phyloP scores from a whole-genome alignment of 768 basidiomycete species.

The Dictyophora rubrovolvata region DNA sequence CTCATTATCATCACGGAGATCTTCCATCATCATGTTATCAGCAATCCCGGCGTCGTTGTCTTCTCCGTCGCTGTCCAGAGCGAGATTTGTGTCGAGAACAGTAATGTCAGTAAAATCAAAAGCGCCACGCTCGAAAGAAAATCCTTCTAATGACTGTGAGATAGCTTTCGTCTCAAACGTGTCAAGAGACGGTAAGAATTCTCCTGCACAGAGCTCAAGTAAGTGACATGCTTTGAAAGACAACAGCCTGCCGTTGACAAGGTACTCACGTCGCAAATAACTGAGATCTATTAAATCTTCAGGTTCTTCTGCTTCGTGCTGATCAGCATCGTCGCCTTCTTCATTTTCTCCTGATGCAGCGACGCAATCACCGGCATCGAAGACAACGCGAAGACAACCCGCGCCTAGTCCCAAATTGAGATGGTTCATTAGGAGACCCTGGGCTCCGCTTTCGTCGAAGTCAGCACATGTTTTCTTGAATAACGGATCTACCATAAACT shows the following conservation, averaged over 20 bases:
- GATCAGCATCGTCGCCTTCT: slow-evolving; percentile 20
- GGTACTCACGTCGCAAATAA: slow-evolving; percentile 45
- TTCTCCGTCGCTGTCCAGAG: slow-evolving; percentile 30
- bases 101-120: slow-evolving; percentile 53
- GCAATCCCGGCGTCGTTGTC: slow-evolving; percentile 31
- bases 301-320: slow-evolving; percentile 47
- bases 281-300: slow-evolving; percentile 58
- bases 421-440: slow-evolving; percentile 95
- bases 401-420: slow-evolving; percentile 71
- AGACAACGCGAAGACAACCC: slow-evolving; percentile 80
- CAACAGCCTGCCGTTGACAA: background rate
- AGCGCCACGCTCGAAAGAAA: slow-evolving; percentile 69
- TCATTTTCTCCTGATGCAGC: slow-evolving; percentile 67
- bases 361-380: slow-evolving; percentile 90
- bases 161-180: slow-evolving; percentile 61
- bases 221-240: too few species aligned
- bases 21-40: slow-evolving; percentile 25
- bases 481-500: slow-evolving; percentile 92
- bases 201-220: slow-evolving; percentile 28
- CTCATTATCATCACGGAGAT: slow-evolving; percentile 27
- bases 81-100: slow-evolving; percentile 43
- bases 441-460: slow-evolving; percentile 97
- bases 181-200: slow-evolving; percentile 65
- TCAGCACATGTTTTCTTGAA: slow-evolving; percentile 98
- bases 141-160: slow-evolving; percentile 68